Evolutionary conservation across 371 early-diverging fungal genomes (phyloP).

Genomic region (Saksenaea oblongispora): DNA sequence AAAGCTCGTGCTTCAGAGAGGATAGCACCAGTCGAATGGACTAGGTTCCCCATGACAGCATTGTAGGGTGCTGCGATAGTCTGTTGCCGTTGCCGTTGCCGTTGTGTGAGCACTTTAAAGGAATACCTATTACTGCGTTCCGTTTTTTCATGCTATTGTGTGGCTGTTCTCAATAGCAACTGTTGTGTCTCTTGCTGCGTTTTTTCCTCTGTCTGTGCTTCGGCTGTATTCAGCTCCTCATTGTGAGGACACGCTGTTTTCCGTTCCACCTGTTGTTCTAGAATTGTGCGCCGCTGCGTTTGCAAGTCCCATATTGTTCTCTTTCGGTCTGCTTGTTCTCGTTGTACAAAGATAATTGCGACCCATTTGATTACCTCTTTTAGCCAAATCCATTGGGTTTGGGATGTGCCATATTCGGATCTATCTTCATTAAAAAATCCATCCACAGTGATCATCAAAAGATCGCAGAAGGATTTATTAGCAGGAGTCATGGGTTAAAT

Average conservation of each 20-base stretch:
- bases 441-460: background rate
- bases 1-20: no score
- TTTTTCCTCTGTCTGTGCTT: background rate
- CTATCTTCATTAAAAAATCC: background rate
- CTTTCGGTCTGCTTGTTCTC: background rate
- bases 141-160: no score
- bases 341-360: background rate
- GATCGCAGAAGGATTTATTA: background rate
- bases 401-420: background rate
- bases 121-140: no score
- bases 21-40: no score
- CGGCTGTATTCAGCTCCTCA: background rate
- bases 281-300: background rate
- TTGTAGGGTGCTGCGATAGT: no score
- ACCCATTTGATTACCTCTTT: background rate
- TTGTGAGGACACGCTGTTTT: background rate
- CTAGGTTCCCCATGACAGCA: no score
- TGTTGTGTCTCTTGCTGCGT: slow-evolving; percentile 9
- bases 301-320: background rate
- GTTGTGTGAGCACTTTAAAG: no score
- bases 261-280: no score
- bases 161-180: slow-evolving; percentile 3
- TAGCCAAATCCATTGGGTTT: background rate
- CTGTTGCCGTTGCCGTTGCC: no score
- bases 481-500: slow-evolving; percentile 7